Conservation (phyloP, 352 stramenopile genomes). For the Phytophthora tubulina region DNA sequence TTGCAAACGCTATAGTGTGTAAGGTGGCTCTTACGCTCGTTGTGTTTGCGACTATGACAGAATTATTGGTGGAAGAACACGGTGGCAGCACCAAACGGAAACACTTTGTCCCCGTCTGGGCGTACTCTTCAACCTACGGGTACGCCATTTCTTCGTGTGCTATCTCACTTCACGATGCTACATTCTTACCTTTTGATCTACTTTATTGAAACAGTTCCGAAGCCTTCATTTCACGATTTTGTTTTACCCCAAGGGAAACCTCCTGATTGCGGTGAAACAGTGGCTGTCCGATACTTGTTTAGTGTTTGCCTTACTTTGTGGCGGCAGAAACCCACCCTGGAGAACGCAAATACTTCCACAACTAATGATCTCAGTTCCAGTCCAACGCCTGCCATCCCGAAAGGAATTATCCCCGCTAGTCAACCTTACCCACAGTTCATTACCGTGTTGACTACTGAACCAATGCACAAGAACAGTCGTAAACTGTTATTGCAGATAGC, state of each 20-base stretch:
- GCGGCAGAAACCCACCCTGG: slow-evolving; percentile 4
- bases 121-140: slow-evolving; percentile 9
- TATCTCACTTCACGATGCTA: not conserved
- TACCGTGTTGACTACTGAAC: slow-evolving; percentile 28
- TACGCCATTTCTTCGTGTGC: slow-evolving; percentile 3
- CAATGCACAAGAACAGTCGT: slow-evolving; percentile 39
- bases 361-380: slow-evolving; percentile 8
- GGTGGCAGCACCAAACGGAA: slow-evolving; percentile 2
- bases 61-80: slow-evolving; percentile 56
- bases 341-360: slow-evolving; percentile 1
- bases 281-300: slow-evolving; percentile 30
- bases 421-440: slow-evolving; percentile 21
- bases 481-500: slow-evolving; percentile 43
- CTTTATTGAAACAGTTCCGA: slow-evolving; percentile 13
- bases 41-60: slow-evolving; percentile 26
- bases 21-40: not conserved
- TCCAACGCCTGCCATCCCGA: not conserved
- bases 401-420: not conserved
- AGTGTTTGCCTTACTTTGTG: slow-evolving; percentile 55
- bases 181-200: slow-evolving; percentile 1
- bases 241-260: slow-evolving; percentile 32
- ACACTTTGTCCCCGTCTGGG: slow-evolving; percentile 23
- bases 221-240: slow-evolving; percentile 59
- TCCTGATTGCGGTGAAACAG: not conserved
- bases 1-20: not conserved